A percentile compares a stretch with the other conserved stretches of the same genome.
phyloP scores from a whole-genome alignment of 2,329 filamentous ascomycete species.

The Cryphonectria parasitica region DNA sequence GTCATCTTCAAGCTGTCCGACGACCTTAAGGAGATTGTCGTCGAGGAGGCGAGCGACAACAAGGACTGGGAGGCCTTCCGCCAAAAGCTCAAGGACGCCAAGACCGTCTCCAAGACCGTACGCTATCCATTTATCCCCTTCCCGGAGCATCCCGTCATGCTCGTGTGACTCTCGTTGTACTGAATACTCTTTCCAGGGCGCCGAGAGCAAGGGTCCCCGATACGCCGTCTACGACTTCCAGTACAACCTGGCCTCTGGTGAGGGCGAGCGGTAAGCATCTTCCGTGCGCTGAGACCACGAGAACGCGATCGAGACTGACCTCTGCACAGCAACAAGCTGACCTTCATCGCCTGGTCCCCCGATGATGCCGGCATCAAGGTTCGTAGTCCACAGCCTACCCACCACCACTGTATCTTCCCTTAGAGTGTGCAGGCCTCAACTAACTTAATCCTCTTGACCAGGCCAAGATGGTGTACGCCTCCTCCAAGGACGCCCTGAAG shows the following conservation, averaged over 20 bases:
- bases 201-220: constrained; percentile 67
- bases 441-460: constrained; percentile 40
- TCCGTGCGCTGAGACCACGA: constrained; percentile 7
- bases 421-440: background rate
- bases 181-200: constrained; percentile 48
- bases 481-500: constrained; percentile 86
- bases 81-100: constrained; percentile 74
- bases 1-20: constrained; percentile 88
- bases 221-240: constrained; percentile 87
- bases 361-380: constrained; percentile 82
- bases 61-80: constrained; percentile 75
- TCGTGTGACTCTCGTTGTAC: constrained; percentile 15
- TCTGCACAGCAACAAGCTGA: constrained; percentile 70
- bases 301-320: constrained; percentile 14
- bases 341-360: constrained; percentile 79
- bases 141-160: constrained; percentile 18
- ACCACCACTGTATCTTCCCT: background rate
- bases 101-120: constrained; percentile 72
- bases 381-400: constrained; percentile 39
- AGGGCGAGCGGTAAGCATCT: constrained; percentile 67
- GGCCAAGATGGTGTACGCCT: constrained; percentile 90
- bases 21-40: constrained; percentile 79
- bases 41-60: constrained; percentile 72
- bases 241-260: constrained; percentile 72
- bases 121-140: constrained; percentile 34